phyloP scores from a whole-genome alignment of 805 yeast genomes.

The Ogataea trehaloabstinens region DNA sequence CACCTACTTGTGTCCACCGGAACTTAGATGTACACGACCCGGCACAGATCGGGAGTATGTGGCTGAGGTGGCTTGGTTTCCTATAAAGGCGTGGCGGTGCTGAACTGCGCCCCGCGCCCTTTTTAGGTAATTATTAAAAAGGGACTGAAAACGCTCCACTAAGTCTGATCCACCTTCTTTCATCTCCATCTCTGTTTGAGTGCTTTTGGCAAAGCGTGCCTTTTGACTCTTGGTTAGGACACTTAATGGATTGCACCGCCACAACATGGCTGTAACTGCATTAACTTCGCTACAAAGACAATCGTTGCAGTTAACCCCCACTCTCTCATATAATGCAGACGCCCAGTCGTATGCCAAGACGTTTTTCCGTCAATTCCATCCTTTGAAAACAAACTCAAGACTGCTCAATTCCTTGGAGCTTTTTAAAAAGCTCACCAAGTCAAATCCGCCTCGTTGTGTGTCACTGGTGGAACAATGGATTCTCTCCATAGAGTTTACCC shows the following conservation, averaged over 20 bases:
- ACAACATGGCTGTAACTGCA: no score
- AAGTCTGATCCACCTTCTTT: no score
- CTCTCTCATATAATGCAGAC: no score
- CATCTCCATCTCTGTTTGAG: no score
- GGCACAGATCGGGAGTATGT: conserved; percentile 1
- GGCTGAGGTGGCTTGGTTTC: no score
- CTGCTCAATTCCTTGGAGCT: conserved; percentile 12
- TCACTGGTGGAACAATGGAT: conserved; percentile 13
- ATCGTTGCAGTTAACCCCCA: no score
- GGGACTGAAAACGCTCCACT: no score
- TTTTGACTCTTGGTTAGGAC: no score
- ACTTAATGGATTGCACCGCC: no score
- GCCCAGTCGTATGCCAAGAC: conserved; percentile 14
- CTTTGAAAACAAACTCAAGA: conserved; percentile 16
- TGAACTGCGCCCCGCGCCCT: not conserved
- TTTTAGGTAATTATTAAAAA: no score
- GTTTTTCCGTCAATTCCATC: conserved; percentile 14
- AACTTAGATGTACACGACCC: conserved; percentile 1
- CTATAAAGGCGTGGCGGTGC: not conserved
- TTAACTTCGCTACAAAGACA: no score
- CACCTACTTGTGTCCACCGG: not conserved
- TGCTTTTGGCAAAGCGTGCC: no score
- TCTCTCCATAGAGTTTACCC: conserved; percentile 11
- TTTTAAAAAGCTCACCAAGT: conserved; percentile 11
- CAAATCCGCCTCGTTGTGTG: conserved; percentile 2